Percentiles rank a stretch among this genome's conserved stretches.
phyloP scores from a whole-genome alignment of 805 yeast species.

The Sugiyamaella valdiviana region DNA sequence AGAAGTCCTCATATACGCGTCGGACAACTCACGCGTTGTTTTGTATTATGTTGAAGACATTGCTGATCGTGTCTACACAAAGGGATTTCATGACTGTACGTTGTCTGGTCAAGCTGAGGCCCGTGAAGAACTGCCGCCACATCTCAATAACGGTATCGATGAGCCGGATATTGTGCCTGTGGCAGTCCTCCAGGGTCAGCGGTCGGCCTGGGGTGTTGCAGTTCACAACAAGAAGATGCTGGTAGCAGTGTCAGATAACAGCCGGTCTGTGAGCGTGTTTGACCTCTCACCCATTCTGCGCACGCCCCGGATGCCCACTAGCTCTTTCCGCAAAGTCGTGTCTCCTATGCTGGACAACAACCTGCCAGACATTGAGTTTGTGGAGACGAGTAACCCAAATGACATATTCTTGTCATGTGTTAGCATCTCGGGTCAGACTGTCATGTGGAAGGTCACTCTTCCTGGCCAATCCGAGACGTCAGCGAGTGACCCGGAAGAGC shows the following conservation, averaged over 20 bases:
- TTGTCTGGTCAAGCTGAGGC: constrained; percentile 14
- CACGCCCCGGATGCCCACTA: neutral
- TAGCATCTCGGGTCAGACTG: constrained; percentile 40
- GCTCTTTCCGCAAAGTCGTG: constrained; percentile 12
- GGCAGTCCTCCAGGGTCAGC: neutral
- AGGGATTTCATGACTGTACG: neutral
- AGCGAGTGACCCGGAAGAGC: neutral
- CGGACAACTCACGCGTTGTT: constrained; percentile 51
- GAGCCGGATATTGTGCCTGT: constrained; percentile 4
- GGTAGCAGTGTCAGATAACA: constrained; percentile 50
- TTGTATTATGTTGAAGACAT: constrained; percentile 31
- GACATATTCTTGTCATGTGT: constrained; percentile 35
- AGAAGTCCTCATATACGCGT: constrained; percentile 44
- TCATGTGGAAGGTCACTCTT: constrained; percentile 19
- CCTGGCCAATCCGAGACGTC: neutral
- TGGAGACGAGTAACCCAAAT: constrained; percentile 19
- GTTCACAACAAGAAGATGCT: constrained; percentile 32
- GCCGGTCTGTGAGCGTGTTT: constrained; percentile 37
- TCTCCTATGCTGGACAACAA: constrained; percentile 47
- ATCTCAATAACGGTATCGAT: neutral
- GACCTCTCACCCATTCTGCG: constrained; percentile 21
- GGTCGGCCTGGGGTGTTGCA: constrained; percentile 61
- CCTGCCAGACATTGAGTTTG: constrained; percentile 47
- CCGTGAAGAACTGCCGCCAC: constrained; percentile 23
- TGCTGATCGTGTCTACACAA: constrained; percentile 14